phyloP scores from a whole-genome alignment of 2,329 filamentous ascomycete species.

The Aureobasidium leucospermi region DNA sequence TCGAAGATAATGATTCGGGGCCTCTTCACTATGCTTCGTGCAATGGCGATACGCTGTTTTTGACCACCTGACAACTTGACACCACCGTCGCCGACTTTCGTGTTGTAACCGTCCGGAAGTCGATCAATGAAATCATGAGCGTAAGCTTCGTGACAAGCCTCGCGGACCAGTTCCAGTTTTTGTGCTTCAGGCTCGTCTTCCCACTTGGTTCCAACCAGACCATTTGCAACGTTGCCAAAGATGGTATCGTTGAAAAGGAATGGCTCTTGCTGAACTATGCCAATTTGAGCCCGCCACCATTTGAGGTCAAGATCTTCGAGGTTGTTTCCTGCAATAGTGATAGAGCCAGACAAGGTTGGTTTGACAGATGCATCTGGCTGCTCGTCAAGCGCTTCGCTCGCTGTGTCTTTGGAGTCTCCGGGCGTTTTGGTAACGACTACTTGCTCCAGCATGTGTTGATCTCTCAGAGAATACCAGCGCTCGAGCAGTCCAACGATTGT shows the following conservation, averaged over 20 bases:
- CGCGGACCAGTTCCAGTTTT: constrained; percentile 70
- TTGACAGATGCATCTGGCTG: not conserved
- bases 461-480: constrained; percentile 68
- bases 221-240: constrained; percentile 65
- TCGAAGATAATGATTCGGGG: constrained; percentile 94
- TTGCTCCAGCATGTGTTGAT: not conserved
- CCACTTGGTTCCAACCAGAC: constrained; percentile 22
- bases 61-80: constrained; percentile 93
- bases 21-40: constrained; percentile 65
- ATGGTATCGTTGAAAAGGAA: constrained; percentile 83
- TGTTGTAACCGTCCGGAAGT: constrained; percentile 80
- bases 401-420: not conserved
- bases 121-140: constrained; percentile 77
- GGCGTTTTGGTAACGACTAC: not conserved
- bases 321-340: constrained; percentile 78
- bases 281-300: constrained; percentile 82
- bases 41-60: constrained; percentile 97
- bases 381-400: not conserved
- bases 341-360: constrained; percentile 63
- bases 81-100: constrained; percentile 83
- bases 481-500: constrained; percentile 85
- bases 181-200: constrained; percentile 59
- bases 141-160: constrained; percentile 87
- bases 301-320: constrained; percentile 85
- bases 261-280: constrained; percentile 90